Base-by-base conservation (phyloP, 306 rosid genomes). In the Rosa lucieae region DNA sequence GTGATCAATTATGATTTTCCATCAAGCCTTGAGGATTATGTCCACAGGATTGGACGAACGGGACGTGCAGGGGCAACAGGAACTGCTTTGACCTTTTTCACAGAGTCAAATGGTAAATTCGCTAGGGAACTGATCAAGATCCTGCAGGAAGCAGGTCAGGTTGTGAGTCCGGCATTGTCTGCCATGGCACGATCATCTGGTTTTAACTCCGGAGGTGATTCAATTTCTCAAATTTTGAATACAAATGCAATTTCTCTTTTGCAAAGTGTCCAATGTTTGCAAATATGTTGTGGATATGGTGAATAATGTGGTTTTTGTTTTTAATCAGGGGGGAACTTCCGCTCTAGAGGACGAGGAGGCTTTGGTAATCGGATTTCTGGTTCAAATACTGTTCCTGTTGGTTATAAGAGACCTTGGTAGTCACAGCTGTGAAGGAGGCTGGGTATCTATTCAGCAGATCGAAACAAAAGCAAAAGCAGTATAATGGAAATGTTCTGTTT, bases 1-100 rank as follows among this genome's bases (percentile, higher is more conserved):
- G 99, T 95, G 86, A 83, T 95, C 91, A 95, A 95, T 83, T 95
- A 90, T 75, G 99, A 95, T 80, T 95, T 95, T 77, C 99, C 99
- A 4, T 73, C 95, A 15, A 91, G 97, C 92, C 96, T 95, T 20
- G 99, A 95, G 84, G 99, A 95, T 78, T 95, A 95, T 73, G 90
- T 95, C 77, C 99, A 95, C 87, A 80, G 99, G 80, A 95, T 95
- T 53, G 99, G 99, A 79, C 91, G 99, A 59, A 95, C 99, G 7
- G 99, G 99, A 59, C 97, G 99, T 79, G 99, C 99, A 67, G 99
- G 99, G 14, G 99, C 99, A 44, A 93, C 82, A 84, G 99, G 99
- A 88, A 91, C 92, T 37, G 98, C 99, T 17, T 79, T 80, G 81
- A 91, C 97, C 10, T 95, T 95, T 61, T 93, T 95, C 26, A 95